phyloP scores from a whole-genome alignment of 2,329 filamentous ascomycete genomes.

The Pseudocercospora musae region DNA sequence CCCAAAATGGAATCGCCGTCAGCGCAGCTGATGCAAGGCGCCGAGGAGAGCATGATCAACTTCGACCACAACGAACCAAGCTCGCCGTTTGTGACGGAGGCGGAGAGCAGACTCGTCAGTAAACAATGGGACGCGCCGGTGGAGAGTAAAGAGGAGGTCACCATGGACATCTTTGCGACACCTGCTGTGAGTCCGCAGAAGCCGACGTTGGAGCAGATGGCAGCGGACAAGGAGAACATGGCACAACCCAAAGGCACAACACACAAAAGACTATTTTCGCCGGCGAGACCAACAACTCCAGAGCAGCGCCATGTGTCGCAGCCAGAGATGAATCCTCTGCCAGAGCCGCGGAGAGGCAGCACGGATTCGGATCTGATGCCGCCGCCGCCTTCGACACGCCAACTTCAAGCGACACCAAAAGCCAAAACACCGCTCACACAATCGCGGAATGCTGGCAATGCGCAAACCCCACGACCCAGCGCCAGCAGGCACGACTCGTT shows the following conservation, averaged over 20 bases:
- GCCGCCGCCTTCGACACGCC: slow-evolving; percentile 30
- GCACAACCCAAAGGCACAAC: slow-evolving; percentile 18
- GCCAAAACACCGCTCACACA: slow-evolving; percentile 30
- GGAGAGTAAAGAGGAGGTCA: slow-evolving; percentile 19
- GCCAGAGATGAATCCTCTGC: slow-evolving; percentile 8
- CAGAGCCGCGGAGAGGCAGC: slow-evolving; percentile 23
- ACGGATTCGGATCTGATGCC: slow-evolving; percentile 32
- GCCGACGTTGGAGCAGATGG: slow-evolving; percentile 7
- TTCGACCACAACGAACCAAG: slow-evolving; percentile 40
- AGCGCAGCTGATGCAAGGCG: slow-evolving; percentile 6
- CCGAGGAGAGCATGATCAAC: slow-evolving; percentile 21
- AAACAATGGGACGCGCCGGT: slow-evolving; percentile 27
- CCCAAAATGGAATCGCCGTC: slow-evolving; percentile 25
- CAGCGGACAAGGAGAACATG: slow-evolving; percentile 35
- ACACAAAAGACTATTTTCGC: slow-evolving; percentile 26
- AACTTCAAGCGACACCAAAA: slow-evolving; percentile 21
- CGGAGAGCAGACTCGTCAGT: slow-evolving; percentile 37
- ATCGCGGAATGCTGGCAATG: slow-evolving; percentile 24
- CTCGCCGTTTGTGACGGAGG: slow-evolving; percentile 48
- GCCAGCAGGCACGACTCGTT: slow-evolving; percentile 22
- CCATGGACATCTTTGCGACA: slow-evolving; percentile 21
- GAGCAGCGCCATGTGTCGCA: slow-evolving; percentile 22
- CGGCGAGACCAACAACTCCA: slow-evolving; percentile 23
- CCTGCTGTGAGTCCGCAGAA: slow-evolving; percentile 11
- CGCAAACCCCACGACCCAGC: slow-evolving; percentile 27